These are phyloP conservation scores for Geum urbanum DNA, from an alignment of 306 rosid genomes.

Conservation along the genomic window DNA sequence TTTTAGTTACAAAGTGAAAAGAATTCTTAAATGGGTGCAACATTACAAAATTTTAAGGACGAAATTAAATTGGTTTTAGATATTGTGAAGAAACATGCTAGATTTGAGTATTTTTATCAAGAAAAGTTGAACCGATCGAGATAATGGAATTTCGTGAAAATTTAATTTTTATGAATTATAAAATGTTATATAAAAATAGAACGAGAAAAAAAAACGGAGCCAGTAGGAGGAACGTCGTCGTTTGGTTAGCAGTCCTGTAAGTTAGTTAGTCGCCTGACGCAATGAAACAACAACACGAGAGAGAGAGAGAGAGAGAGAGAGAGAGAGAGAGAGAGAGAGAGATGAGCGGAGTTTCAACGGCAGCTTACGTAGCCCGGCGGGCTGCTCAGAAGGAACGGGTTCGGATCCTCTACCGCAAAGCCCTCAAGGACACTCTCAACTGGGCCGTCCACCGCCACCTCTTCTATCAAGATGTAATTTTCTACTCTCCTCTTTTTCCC, in stretches of 20 bases:
- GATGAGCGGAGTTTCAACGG: slow-evolving; percentile 49
- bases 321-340: slow-evolving; percentile 17
- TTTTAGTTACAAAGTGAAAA: too few species aligned
- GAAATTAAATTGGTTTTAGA: too few species aligned
- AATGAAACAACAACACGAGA: neutral
- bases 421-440: slow-evolving; percentile 89
- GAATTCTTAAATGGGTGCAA: too few species aligned
- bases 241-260: neutral
- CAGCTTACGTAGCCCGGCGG: slow-evolving; percentile 69
- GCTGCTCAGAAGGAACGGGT: slow-evolving; percentile 95
- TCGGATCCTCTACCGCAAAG: slow-evolving; percentile 85
- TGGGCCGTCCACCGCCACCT: slow-evolving; percentile 99
- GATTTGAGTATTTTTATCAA: too few species aligned
- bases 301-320: too few species aligned
- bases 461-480: slow-evolving; percentile 69
- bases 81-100: too few species aligned
- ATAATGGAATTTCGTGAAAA: too few species aligned
- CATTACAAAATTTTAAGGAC: too few species aligned
- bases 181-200: too few species aligned
- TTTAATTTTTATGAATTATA: too few species aligned
- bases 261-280: neutral
- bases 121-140: too few species aligned
- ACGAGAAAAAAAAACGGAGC: neutral
- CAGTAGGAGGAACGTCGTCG: neutral
- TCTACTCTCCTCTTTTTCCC: neutral